A percentile compares a stretch with the other conserved stretches of the same genome.
Conservation (phyloP, 2,329 filamentous ascomycete species). For the Microsporum audouinii region DNA sequence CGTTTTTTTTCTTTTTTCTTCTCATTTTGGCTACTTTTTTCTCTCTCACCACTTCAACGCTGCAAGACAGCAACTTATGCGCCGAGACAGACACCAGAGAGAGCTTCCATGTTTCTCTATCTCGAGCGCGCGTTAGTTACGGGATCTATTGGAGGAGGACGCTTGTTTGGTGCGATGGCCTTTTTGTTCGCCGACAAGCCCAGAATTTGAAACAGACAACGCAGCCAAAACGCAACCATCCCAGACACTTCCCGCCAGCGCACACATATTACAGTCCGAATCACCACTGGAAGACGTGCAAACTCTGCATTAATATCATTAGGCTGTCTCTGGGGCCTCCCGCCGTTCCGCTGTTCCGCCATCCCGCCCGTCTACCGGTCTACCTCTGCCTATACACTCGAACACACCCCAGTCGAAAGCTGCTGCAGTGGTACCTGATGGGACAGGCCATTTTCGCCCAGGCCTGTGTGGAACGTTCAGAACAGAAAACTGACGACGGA, state of each 20-base stretch:
- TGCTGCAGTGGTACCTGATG: slow-evolving; percentile 14
- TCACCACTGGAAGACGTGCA: neutral
- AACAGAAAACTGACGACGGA: slow-evolving; percentile 6
- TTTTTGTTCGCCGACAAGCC: slow-evolving; percentile 4
- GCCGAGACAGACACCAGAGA: neutral
- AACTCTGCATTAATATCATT: neutral
- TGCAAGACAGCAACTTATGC: neutral
- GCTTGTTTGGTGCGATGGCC: neutral
- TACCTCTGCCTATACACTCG: neutral
- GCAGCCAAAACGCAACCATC: neutral
- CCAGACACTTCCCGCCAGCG: slow-evolving; percentile 1
- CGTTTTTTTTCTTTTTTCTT: neutral
- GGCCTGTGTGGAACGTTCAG: slow-evolving; percentile 10
- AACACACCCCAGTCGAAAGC: neutral
- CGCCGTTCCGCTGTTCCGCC: neutral
- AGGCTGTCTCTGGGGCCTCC: neutral
- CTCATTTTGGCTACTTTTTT: neutral
- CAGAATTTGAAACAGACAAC: slow-evolving; percentile 2
- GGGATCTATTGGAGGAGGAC: slow-evolving; percentile 1
- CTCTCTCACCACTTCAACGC: neutral
- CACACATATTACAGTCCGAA: slow-evolving; percentile 1
- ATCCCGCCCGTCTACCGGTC: neutral
- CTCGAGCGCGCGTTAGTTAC: neutral
- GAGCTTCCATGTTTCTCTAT: neutral
- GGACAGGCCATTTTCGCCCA: slow-evolving; percentile 8